Evolutionary conservation across 2,329 filamentous ascomycete genomes (phyloP).

Genomic region (Cercospora beticola): DNA sequence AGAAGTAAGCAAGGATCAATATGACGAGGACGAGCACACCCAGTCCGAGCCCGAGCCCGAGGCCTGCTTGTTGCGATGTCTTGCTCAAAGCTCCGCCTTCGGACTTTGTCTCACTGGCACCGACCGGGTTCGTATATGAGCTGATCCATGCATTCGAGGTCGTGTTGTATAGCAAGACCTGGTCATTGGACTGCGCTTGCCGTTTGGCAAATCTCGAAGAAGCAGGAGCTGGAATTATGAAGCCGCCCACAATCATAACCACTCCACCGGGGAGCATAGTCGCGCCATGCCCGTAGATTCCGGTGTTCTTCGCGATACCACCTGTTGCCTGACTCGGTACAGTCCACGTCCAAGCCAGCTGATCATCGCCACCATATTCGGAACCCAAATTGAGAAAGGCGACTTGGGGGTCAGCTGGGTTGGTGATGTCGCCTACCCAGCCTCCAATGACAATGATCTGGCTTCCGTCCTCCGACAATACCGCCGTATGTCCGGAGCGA

Average conservation of each 20-base stretch:
- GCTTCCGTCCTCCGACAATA: conserved; percentile 74
- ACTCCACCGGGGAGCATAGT: conserved; percentile 61
- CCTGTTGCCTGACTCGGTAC: conserved; percentile 55
- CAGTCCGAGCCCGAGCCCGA: conserved; percentile 48
- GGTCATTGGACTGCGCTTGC: conserved; percentile 39
- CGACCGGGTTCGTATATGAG: conserved; percentile 51
- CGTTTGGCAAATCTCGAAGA: conserved; percentile 38
- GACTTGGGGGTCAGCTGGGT: conserved; percentile 78
- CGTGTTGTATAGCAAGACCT: conserved; percentile 60
- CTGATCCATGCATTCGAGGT: conserved; percentile 60
- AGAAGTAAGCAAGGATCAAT: conserved; percentile 48
- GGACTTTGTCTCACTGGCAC: conserved; percentile 1
- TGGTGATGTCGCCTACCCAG: conserved; percentile 81
- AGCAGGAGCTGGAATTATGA: conserved; percentile 48
- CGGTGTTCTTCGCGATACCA: conserved; percentile 46
- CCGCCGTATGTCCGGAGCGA: conserved; percentile 82
- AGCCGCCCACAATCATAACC: conserved; percentile 63
- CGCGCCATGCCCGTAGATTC: conserved; percentile 62
- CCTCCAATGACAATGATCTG: conserved; percentile 81
- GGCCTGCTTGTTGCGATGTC: conserved; percentile 47
- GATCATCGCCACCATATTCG: conserved; percentile 61
- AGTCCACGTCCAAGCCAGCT: conserved; percentile 65
- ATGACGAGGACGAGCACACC: conserved; percentile 45
- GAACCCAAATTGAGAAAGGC: conserved; percentile 73
- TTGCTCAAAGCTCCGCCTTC: conserved; percentile 41